These are phyloP conservation scores for Cystofilobasidium capitatum DNA, from an alignment of 768 basidiomycete genomes.

Conservation along the genomic window DNA sequence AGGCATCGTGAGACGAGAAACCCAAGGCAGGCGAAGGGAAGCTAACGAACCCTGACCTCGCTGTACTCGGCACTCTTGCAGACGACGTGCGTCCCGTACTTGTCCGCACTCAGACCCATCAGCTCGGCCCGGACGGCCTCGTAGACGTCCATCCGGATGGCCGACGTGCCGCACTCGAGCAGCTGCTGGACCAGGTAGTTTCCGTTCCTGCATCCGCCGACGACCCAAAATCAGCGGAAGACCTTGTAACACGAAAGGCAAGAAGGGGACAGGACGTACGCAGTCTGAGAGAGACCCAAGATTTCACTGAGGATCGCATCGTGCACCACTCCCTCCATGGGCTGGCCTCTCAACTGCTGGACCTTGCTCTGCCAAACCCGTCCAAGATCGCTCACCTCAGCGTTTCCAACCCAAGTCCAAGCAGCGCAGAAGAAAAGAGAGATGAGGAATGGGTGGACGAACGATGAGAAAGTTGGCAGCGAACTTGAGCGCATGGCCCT, in stretches of 20 bases:
- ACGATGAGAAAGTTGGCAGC: constrained; percentile 28
- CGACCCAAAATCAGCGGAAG: neutral
- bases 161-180: constrained; percentile 31
- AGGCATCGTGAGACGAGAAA: neutral
- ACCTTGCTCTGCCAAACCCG: constrained; percentile 8
- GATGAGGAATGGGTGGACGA: neutral
- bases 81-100: constrained; percentile 38
- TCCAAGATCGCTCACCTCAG: neutral
- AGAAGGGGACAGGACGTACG: constrained; percentile 7
- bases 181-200: constrained; percentile 39
- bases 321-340: constrained; percentile 22
- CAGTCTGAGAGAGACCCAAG: constrained; percentile 23
- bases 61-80: constrained; percentile 34
- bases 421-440: neutral
- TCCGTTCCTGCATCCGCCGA: constrained; percentile 29
- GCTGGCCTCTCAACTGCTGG: constrained; percentile 25
- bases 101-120: constrained; percentile 35
- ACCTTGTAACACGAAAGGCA: neutral
- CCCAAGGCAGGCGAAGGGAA: neutral
- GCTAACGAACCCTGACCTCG: constrained; percentile 32
- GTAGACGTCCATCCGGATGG: constrained; percentile 33
- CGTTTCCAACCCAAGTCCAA: no score
- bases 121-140: constrained; percentile 33
- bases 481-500: constrained; percentile 27
- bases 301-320: constrained; percentile 24